These are phyloP conservation scores for Suhomyces atakaporum DNA, from an alignment of 1,139 yeast species.

Conservation along the genomic window DNA sequence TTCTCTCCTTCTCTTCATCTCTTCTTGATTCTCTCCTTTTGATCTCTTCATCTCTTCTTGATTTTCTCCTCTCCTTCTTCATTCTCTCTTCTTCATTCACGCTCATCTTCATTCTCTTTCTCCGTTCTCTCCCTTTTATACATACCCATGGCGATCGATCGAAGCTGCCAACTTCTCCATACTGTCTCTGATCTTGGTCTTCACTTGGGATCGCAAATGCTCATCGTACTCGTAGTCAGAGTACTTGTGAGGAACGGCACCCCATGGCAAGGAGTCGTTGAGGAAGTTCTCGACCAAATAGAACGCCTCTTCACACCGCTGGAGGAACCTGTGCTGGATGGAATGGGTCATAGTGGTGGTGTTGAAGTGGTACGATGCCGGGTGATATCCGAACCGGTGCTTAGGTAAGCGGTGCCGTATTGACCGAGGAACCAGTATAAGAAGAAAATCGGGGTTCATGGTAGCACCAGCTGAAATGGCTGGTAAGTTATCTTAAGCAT, in stretches of 20 bases:
- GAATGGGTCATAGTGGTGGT: constrained; percentile 10
- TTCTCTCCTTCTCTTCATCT: background rate
- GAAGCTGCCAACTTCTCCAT: constrained; percentile 34
- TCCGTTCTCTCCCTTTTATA: constrained; percentile 8
- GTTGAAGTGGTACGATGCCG: background rate
- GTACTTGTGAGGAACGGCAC: constrained; percentile 23
- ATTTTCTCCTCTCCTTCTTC: background rate
- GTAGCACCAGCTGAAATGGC: no score
- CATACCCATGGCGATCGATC: constrained; percentile 38
- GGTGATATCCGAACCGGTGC: background rate
- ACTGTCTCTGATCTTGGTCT: constrained; percentile 31
- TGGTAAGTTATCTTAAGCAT: no score
- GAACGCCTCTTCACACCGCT: constrained; percentile 36
- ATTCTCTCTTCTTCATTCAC: background rate
- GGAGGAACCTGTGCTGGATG: constrained; percentile 19
- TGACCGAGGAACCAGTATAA: no score
- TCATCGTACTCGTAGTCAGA: constrained; percentile 24
- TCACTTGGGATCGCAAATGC: constrained; percentile 29
- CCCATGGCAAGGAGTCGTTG: constrained; percentile 33
- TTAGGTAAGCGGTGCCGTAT: background rate
- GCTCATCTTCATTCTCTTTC: background rate
- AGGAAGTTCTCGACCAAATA: constrained; percentile 35
- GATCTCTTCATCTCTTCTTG: background rate
- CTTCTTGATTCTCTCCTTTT: background rate
- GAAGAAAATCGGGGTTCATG: no score